phyloP scores from a whole-genome alignment of 2,329 filamentous ascomycete genomes.

The Pestalotiopsis fici region DNA sequence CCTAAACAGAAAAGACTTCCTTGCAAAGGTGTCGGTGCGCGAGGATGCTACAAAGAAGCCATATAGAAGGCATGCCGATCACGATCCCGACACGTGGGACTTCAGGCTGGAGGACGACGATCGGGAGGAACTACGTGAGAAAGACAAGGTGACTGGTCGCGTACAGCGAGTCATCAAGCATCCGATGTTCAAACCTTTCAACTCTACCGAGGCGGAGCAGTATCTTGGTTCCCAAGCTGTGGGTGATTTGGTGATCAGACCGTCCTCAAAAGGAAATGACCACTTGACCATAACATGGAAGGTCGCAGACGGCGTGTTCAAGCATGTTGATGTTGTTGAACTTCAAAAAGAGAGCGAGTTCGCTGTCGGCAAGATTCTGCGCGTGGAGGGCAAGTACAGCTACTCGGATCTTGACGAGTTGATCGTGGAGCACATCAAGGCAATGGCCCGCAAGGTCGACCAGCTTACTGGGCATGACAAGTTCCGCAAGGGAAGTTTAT shows the following conservation, averaged over 20 bases:
- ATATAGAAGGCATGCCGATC: conserved; percentile 69
- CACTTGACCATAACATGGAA: conserved; percentile 98
- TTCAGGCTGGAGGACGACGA: conserved; percentile 78
- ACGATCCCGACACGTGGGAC: conserved; percentile 84
- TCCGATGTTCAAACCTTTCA: conserved; percentile 92
- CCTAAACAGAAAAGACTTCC: conserved; percentile 83
- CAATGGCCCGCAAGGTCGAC: conserved; percentile 96
- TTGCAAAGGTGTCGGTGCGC: conserved; percentile 79
- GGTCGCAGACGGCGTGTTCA: conserved; percentile 92
- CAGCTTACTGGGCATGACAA: conserved; percentile 96
- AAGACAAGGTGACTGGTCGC: conserved; percentile 81
- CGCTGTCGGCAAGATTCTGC: conserved; percentile 82
- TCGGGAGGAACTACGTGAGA: conserved; percentile 80
- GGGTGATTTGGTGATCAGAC: conserved; percentile 92
- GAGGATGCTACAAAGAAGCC: conserved; percentile 79
- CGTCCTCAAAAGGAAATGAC: conserved; percentile 92
- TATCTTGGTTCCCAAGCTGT: conserved; percentile 83
- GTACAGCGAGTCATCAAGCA: conserved; percentile 97
- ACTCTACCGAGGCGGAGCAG: conserved; percentile 88
- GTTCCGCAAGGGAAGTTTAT: conserved; percentile 79
- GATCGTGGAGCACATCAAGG: conserved; percentile 95
- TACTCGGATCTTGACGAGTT: conserved; percentile 97
- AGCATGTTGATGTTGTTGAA: conserved; percentile 96
- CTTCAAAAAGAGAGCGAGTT: conserved; percentile 97
- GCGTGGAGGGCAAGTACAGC: conserved; percentile 83